Percentiles rank a stretch among this genome's conserved stretches.
These are phyloP conservation scores for Fusarium pseudoanthophilum DNA, from an alignment of 2,329 filamentous ascomycete genomes.

Conservation along the genomic window DNA sequence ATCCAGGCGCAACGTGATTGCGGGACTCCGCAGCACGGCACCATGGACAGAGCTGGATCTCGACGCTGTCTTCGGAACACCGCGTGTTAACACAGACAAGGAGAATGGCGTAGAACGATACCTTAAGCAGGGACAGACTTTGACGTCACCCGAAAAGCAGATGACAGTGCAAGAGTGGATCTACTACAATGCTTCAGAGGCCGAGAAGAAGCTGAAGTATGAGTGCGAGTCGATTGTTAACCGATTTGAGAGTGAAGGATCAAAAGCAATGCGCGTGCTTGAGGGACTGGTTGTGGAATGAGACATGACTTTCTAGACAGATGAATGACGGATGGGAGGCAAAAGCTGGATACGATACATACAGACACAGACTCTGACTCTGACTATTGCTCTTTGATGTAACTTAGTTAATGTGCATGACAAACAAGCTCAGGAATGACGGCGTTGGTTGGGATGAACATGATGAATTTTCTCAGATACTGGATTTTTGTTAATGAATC, in stretches of 20 bases:
- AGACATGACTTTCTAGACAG: constrained; percentile 29
- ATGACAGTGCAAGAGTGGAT: constrained; percentile 98
- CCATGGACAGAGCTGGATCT: constrained; percentile 82
- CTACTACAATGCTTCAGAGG: constrained; percentile 79
- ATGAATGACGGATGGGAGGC: constrained; percentile 18
- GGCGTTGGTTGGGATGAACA: constrained; percentile 22
- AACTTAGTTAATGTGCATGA: constrained; percentile 21
- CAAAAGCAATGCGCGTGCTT: constrained; percentile 78
- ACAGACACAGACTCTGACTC: constrained; percentile 8
- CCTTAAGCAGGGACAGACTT: constrained; percentile 65
- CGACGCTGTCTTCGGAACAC: constrained; percentile 72
- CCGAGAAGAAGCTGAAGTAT: constrained; percentile 79
- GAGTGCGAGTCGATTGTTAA: constrained; percentile 88
- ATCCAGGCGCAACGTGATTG: constrained; percentile 68
- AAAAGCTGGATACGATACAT: constrained; percentile 32
- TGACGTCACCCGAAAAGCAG: constrained; percentile 80
- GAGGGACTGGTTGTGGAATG: constrained; percentile 74
- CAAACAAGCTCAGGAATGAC: constrained; percentile 36
- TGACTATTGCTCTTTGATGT: constrained; percentile 27
- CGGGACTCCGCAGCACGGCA: constrained; percentile 64
- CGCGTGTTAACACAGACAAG: constrained; percentile 57
- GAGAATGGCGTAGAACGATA: constrained; percentile 64
- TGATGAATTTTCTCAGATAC: constrained; percentile 32
- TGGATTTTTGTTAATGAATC: constrained; percentile 22
- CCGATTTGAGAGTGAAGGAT: constrained; percentile 85